Base-by-base conservation (phyloP, 2,329 filamentous ascomycete genomes). In the Apiospora hydei region DNA sequence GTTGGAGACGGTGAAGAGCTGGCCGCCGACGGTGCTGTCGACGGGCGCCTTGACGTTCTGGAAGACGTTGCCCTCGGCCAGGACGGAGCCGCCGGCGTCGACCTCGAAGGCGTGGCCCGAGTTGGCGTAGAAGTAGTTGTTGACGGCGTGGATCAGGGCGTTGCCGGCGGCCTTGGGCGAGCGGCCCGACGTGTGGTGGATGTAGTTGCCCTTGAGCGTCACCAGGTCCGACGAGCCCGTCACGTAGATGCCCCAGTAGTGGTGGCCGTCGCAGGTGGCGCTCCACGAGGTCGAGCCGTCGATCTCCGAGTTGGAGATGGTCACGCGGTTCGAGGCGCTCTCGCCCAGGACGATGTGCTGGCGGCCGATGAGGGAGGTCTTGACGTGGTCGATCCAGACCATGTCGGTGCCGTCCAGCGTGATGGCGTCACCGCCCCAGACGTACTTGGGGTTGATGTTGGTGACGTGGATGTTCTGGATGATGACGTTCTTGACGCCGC, bases 391-490 rank as follows among this genome's bases (percentile, higher is more conserved):
- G 68, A 76, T 76, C 74, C 74, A 76, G 46, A 76, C 67, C 74
- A 73, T 68, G 64, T 73, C 72, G 46, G 72, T 71, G 49, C 46
- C 68, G 70, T 71, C 72, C 67, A 73, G 78, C 53, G 86, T 88
- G 77, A 90, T 88, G 51, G 85, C 88, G 77, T 90, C 88, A 70
- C 88, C 88, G 71, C 88, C 88, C 88, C 88, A 90, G 76, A 90
- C 87, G 76, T 89, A 88, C 78, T 87, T 77, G 21, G 88, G 84
- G 82, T 90, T 90, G 68, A 90, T 81, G 70, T 88, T 82, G 69
- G 87, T 88, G 77, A 89, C 84, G 70, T 86, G 84, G 71, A 89
- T 81, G 80, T 88, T 90, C 83, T 89, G 89, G 78, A 91, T 87
- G 77, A 91, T 91, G 78, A 92, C 81, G 77, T 86, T 87, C 79